Base-by-base conservation (phyloP, 31 red algal genomes). In the Odonthalia washingtoniensis region DNA sequence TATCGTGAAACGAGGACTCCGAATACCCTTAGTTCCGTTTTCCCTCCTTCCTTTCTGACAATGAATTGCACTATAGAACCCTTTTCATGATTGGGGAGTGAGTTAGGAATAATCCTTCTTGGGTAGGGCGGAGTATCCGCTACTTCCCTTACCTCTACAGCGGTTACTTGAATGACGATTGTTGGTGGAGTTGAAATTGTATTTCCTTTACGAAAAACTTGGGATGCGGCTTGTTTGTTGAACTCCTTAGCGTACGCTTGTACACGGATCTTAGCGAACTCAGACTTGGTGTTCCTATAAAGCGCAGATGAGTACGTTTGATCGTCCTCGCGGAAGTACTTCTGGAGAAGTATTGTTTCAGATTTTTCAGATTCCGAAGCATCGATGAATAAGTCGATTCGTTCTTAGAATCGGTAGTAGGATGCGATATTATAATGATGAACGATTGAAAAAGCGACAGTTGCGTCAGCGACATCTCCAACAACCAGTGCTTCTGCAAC, bases 311-410 rank as follows among this genome's bases (percentile, higher is more conserved):
- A 0, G 31, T 0, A 0, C 21, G 60, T 9, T 17, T 82, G 78
- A 82, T 82, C 53, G 14, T 82, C 49, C 18, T 65, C 49, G 16
- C 78, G 49, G 6, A 82, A 40, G 60, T 82, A 82, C 39, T 82
- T 82, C 30, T 82, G 49, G 60, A 82, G 78, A 14, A 82, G 0
- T 33, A 82, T 68, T 16, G 0, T 52, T 82, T 82, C 78, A 33
- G 49, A 82, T 24, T 82, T 82, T 27, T 52, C 53, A 9, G 26
- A 66, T 39, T 82, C 57, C 0, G 68, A 27, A 33, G 60, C 16
- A 28, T 68, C 78, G 49, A 18, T 32, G 78, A 82, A 69, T 36
- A 83, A 82, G 18, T 82, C 46, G 0, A 82, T 16, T 16, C 78
- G 0, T 0, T 82, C 0, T 28, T 35, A 24, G 78, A 82, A 18